Percentiles rank a stretch among this genome's conserved stretches.
Evolutionary conservation across 1,139 yeast species (phyloP).

Genomic region (Saccharomyces pastorianus): DNA sequence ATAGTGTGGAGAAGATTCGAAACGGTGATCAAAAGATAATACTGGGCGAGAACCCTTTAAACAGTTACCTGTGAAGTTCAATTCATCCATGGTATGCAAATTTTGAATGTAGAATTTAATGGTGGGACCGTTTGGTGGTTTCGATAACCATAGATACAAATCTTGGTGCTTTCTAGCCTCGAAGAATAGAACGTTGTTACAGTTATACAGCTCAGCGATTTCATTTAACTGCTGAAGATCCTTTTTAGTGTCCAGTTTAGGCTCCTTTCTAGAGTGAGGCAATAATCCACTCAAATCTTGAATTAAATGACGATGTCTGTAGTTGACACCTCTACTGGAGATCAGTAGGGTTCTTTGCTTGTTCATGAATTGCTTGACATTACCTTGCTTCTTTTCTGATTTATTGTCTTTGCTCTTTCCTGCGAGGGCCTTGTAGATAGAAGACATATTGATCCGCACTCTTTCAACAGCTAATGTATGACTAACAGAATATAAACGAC

Average conservation of each 20-base stretch:
- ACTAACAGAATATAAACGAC: not conserved
- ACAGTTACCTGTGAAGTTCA: slow-evolving; percentile 96
- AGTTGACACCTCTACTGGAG: slow-evolving; percentile 90
- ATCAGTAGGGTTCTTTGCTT: slow-evolving; percentile 78
- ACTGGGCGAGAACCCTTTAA: slow-evolving; percentile 92
- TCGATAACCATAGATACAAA: slow-evolving; percentile 86
- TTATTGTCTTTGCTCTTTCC: slow-evolving; percentile 30
- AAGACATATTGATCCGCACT: slow-evolving; percentile 35
- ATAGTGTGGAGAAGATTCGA: slow-evolving; percentile 59
- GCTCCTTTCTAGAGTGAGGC: slow-evolving; percentile 96
- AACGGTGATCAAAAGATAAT: slow-evolving; percentile 75
- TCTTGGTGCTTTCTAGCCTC: slow-evolving; percentile 97
- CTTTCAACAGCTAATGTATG: not conserved
- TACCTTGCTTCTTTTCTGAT: slow-evolving; percentile 32
- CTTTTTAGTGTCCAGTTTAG: slow-evolving; percentile 89
- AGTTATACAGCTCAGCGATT: slow-evolving; percentile 92
- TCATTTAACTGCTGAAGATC: slow-evolving; percentile 84
- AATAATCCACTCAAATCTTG: slow-evolving; percentile 68
- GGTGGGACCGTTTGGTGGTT: slow-evolving; percentile 98
- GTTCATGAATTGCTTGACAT: slow-evolving; percentile 39
- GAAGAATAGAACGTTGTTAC: slow-evolving; percentile 89
- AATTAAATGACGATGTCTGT: slow-evolving; percentile 90
- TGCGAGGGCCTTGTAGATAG: slow-evolving; percentile 38
- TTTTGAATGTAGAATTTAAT: slow-evolving; percentile 89
- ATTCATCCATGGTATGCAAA: slow-evolving; percentile 91